Base-by-base conservation (phyloP, 306 rosid species). In the Prunus padus region DNA sequence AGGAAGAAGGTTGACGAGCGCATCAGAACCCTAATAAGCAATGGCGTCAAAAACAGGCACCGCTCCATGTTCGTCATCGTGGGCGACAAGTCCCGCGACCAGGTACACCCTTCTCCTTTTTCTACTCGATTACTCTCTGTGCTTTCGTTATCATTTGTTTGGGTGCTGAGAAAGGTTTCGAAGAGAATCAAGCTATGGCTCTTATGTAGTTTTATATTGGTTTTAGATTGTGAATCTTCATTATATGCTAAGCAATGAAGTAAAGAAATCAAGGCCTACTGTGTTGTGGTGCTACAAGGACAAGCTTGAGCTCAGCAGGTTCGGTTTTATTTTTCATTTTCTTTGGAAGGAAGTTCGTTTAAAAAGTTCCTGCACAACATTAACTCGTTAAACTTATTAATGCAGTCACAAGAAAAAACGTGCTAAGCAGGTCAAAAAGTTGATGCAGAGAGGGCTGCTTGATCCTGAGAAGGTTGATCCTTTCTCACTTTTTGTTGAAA, bases 1-100 rank as follows among this genome's bases (percentile, higher is more conserved):
- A 95, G 97, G 96, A 92, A 92, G 89, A 95, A 92, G 80, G 97
- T 92, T 4, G 99, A 95, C 54, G 97, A 92, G 23, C 91, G 99
- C 52, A 92, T 95, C 82, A 80, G 99, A 72, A 92, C 96, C 81
- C 88, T 95, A 11, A 90, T 95, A 26, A 97, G 89, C 42, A 95
- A 95, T 88, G 99, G 99, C 22, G 97, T 95, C 90, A 92, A 84
- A 71, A 68, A 79, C 55, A 81, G 90, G 78, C 96, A 95, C 57
- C 92, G 97, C 61, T 92, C 97, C 44, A 85, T 95, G 88, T 95
- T 95, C 80, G 80, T 92, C 76, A 90, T 95, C 71, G 76, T 95
- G 11, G 99, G 99, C 12, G 97, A 95, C 86, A 95, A 90, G 87
- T 95, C 90, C n/a, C 97, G 89, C 37, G 97, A 92, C 75, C 97